A percentile compares a stretch with the other conserved stretches of the same genome.
These are phyloP conservation scores for Naganishia randhawae DNA, from an alignment of 768 basidiomycete species.

Conservation along the genomic window DNA sequence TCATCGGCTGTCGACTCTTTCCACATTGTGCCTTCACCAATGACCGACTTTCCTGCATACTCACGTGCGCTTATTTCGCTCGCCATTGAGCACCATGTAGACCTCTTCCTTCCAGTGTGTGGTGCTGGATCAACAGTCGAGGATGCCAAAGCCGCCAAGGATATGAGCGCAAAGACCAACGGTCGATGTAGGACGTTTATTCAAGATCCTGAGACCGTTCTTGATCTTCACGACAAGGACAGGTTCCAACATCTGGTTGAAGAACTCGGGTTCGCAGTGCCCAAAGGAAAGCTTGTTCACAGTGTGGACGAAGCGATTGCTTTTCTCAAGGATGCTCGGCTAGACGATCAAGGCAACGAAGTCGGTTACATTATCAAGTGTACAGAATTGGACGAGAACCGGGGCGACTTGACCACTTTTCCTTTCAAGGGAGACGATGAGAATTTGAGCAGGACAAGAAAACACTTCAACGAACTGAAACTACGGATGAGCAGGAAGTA, in stretches of 20 bases:
- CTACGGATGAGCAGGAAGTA: slow-evolving; percentile 33
- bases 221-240: slow-evolving; percentile 48
- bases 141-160: slow-evolving; percentile 46
- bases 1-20: slow-evolving; percentile 40
- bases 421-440: slow-evolving; percentile 42
- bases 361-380: slow-evolving; percentile 47
- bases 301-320: slow-evolving; percentile 39
- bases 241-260: slow-evolving; percentile 45
- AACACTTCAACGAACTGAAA: slow-evolving; percentile 34
- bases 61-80: slow-evolving; percentile 37
- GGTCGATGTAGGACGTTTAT: slow-evolving; percentile 45
- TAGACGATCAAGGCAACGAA: slow-evolving; percentile 30
- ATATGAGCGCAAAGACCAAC: slow-evolving; percentile 37
- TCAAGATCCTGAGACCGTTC: slow-evolving; percentile 44
- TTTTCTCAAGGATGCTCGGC: slow-evolving; percentile 32
- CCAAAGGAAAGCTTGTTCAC: slow-evolving; percentile 39
- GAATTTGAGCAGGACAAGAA: slow-evolving; percentile 35
- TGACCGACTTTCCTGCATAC: slow-evolving; percentile 37
- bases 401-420: slow-evolving; percentile 48
- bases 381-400: slow-evolving; percentile 49
- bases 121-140: slow-evolving; percentile 48
- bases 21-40: slow-evolving; percentile 40
- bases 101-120: slow-evolving; percentile 48
- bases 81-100: slow-evolving; percentile 38
- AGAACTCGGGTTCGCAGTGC: slow-evolving; percentile 40